A percentile compares a stretch with the other conserved stretches of the same genome.
Conservation (phyloP, 768 basidiomycete genomes). For the Neoboletus brunneissimus region DNA sequence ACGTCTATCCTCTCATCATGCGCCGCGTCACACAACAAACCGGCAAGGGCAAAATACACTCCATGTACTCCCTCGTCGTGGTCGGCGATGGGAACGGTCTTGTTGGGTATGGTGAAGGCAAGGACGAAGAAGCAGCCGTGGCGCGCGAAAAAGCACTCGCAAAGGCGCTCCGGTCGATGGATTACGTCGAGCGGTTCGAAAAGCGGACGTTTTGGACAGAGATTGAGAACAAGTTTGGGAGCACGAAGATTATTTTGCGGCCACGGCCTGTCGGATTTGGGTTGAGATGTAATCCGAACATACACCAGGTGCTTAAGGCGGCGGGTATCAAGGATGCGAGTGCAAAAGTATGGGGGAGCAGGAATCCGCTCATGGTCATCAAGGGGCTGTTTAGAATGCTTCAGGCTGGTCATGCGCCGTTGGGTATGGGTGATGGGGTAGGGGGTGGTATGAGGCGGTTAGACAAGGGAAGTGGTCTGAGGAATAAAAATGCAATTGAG, state of each 20-base stretch:
- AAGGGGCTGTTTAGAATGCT: conserved; percentile 82
- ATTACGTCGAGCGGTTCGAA: conserved; percentile 93
- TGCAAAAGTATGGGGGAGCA: conserved; percentile 92
- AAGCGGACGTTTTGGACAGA: conserved; percentile 93
- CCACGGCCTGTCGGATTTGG: conserved; percentile 90
- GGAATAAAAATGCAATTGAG: conserved; percentile 69
- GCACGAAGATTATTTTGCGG: conserved; percentile 76
- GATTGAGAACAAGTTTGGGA: conserved; percentile 78
- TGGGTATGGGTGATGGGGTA: conserved; percentile 78
- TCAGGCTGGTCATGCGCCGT: conserved; percentile 78
- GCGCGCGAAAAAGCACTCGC: conserved; percentile 59
- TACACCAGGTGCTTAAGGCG: conserved; percentile 88
- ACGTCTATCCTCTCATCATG: conserved; percentile 40
- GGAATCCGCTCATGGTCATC: conserved; percentile 73
- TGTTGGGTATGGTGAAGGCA: conserved; percentile 80
- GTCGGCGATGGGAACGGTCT: conserved; percentile 83
- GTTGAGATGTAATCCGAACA: conserved; percentile 79
- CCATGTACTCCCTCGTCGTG: conserved; percentile 60
- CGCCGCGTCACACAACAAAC: conserved; percentile 84
- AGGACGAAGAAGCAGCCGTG: conserved; percentile 53
- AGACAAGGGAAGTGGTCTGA: conserved; percentile 74
- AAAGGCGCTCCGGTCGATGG: conserved; percentile 83
- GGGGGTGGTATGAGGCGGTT: conserved; percentile 69
- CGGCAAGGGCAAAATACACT: conserved; percentile 84
- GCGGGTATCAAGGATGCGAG: conserved; percentile 95